These are phyloP conservation scores for Clonostachys solani DNA, from an alignment of 2,329 filamentous ascomycete species.

Conservation along the genomic window DNA sequence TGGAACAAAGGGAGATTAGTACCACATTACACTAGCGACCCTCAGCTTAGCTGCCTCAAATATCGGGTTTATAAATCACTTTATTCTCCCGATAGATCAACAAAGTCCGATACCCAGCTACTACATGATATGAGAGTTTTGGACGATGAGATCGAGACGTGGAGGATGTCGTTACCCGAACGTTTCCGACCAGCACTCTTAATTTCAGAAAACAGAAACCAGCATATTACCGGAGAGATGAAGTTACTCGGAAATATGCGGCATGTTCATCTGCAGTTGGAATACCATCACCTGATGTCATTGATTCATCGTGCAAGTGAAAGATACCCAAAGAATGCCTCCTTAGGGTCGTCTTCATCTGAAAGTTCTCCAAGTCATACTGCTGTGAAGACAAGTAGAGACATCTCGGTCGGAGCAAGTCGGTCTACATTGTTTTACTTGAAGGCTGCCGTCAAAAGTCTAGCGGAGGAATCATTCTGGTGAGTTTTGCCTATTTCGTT, in stretches of 20 bases:
- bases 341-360: neutral
- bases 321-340: slow-evolving; percentile 25
- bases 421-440: slow-evolving; percentile 48
- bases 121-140: slow-evolving; percentile 50
- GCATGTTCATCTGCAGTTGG: slow-evolving; percentile 41
- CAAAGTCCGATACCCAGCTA: slow-evolving; percentile 49
- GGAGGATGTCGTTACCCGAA: slow-evolving; percentile 45
- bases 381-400: slow-evolving; percentile 45
- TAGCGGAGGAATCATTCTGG: slow-evolving; percentile 46
- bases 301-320: slow-evolving; percentile 52
- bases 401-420: slow-evolving; percentile 49
- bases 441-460: slow-evolving; percentile 29
- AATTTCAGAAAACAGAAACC: neutral
- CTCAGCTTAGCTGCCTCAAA: slow-evolving; percentile 46
- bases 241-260: slow-evolving; percentile 26
- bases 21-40: slow-evolving; percentile 18
- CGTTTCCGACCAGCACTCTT: neutral
- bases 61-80: slow-evolving; percentile 40
- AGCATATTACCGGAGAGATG: neutral
- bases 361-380: neutral
- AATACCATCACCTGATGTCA: slow-evolving; percentile 51
- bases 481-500: slow-evolving; percentile 15
- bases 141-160: slow-evolving; percentile 50
- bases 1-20: neutral
- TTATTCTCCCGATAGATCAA: slow-evolving; percentile 41